phyloP scores from a whole-genome alignment of 768 basidiomycete genomes.

The Suillus weaverae region DNA sequence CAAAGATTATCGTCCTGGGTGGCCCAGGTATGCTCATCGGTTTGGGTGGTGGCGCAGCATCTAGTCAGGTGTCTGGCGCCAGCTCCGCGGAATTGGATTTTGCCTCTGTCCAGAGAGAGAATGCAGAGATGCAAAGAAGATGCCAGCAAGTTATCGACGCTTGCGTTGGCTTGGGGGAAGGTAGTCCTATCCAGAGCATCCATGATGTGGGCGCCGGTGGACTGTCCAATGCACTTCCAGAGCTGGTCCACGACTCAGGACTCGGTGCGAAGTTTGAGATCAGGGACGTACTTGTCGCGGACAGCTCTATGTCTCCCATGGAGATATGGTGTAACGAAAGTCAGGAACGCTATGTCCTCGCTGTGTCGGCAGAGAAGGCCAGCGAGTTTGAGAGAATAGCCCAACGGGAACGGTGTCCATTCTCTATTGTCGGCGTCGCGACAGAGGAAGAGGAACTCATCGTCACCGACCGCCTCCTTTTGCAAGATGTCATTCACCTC shows the following conservation, averaged over 20 bases:
- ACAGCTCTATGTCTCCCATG: constrained; percentile 96
- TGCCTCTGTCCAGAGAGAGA: constrained; percentile 95
- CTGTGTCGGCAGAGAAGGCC: constrained; percentile 67
- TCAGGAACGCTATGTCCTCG: constrained; percentile 96
- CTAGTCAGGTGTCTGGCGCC: constrained; percentile 88
- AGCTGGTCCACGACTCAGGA: constrained; percentile 94
- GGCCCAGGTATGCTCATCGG: constrained; percentile 97
- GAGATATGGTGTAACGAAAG: constrained; percentile 99
- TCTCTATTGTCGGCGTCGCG: constrained; percentile 86
- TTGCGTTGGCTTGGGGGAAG: constrained; percentile 60
- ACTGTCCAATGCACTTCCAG: constrained; percentile 93
- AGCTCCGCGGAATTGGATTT: constrained; percentile 94
- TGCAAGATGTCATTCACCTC: constrained; percentile 78
- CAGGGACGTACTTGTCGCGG: constrained; percentile 88
- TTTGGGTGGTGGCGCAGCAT: constrained; percentile 94
- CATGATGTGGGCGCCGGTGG: constrained; percentile 99
- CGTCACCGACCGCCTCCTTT: constrained; percentile 84
- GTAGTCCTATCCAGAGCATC: constrained; percentile 89
- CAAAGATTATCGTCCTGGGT: constrained; percentile 89
- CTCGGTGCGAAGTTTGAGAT: constrained; percentile 93
- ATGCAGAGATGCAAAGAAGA: constrained; percentile 96
- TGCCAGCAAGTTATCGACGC: constrained; percentile 98
- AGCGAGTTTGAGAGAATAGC: constrained; percentile 73
- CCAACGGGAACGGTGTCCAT: constrained; percentile 89
- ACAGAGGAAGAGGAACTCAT: constrained; percentile 80